Base-by-base conservation (phyloP, 2,329 filamentous ascomycete species). In the Pseudocercospora eumusae region DNA sequence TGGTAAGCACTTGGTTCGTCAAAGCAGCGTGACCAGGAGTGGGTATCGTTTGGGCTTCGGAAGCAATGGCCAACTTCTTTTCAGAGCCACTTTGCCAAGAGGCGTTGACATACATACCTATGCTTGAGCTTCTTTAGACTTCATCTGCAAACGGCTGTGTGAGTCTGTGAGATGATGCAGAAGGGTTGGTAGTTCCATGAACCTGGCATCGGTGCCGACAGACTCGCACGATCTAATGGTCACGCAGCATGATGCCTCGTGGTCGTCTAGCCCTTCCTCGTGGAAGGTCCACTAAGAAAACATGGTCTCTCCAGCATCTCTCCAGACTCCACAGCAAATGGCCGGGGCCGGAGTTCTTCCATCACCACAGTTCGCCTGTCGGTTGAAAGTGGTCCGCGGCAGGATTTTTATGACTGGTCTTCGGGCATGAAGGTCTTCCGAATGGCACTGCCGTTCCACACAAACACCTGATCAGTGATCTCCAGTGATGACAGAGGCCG, bases 281-380 rank as follows among this genome's bases (percentile, higher is more conserved):
- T 57, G 44, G 49, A 15, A 28, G 21, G 25, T 49, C 56, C 60
- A 62, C 60, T 54, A 3, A 15, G 49, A 50, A 33, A 49, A 50
- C 50, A 58, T 40, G 56, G 27, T 13, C 47, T 33, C 60, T 59
- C 60, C 60, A 62, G 33, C 55, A 58, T 53, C 36, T 47, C 55
- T 58, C 60, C 50, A 54, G 13, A 47, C 59, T 50, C 59, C 59
- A 57, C 59, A 53, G 33, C 18, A 21, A 28, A 57, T 50, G 27
- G 31, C 45, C 45, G 56, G 56, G 56, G 56, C 56, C 45, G 56
- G 50, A 52, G 25, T 31, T 57, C 1, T 23, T 8, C 56, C 56
- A 47, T 25, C 56, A 25, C n/a, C n/a, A 21, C 6, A 23, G 10
- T 44, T 57, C 54, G 54, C 33, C 11, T 45, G 28, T 59, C 56